Evolutionary conservation across 306 rosid species (phyloP), one percentile per base, ranked within the genome.

Genomic region (Casuarina cunninghamiana): DNA sequence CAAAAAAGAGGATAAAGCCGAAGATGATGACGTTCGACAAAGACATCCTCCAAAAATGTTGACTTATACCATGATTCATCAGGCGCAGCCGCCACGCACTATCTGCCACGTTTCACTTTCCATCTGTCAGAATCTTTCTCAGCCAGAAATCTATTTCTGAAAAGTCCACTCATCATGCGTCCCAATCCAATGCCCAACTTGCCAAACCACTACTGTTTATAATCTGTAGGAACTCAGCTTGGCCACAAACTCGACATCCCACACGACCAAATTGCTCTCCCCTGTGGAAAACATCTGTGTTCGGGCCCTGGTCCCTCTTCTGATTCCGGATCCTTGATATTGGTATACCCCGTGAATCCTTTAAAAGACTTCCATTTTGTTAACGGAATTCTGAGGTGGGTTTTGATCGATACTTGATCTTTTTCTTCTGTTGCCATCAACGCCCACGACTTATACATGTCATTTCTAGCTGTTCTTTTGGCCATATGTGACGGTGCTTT

Each of bases 221-320:
- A 61, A 26, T 61, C 42, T 2, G 15, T 6, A 9, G 69, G 3
- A 63, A 15, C 70, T 19, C 26, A 38, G 26, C 39, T 13, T 0
- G 6, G 1, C 5, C 57, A n/a, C 6, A 55, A 55, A 8, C 71
- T 46, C 1, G 32, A 26, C 32, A 26, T 26, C 10, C 48, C 48
- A 44, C 8, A 44, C 8, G 3, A 53, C 37, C 75, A 45, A 67
- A 21, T 17, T 1, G n/a, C 5, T 55, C 49, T 71, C 63, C 75
- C 10, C 62, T 72, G 70, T 58, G 6, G 49, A 19, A 65, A 72
- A 81, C 72, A 72, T 77, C 75, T 63, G 19, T 2, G n/a, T 50
- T 70, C 39, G 46, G 9, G 69, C 55, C 39, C 9, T 4, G 6
- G 15, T 44, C 48, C 71, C 41, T 9, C 5, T 15, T 66, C 35